Evolutionary conservation across 768 basidiomycete species (phyloP).

Genomic region (Floccularia luteovirens): DNA sequence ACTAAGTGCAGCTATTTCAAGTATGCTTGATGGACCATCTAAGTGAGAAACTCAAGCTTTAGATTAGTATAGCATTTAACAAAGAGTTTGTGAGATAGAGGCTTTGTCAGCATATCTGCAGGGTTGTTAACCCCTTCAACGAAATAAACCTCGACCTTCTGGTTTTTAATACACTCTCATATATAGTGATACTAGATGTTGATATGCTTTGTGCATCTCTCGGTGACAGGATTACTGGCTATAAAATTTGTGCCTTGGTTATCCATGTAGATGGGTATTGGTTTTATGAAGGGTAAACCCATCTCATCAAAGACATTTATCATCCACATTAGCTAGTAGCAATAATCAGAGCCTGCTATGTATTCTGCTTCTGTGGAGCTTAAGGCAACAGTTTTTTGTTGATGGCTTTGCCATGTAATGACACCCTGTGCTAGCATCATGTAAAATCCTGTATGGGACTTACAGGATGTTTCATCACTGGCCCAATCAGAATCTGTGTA

Average conservation of each 20-base stretch:
- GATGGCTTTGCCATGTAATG: constrained; percentile 23
- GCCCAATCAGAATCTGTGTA: constrained; percentile 14
- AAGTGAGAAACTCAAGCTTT: no score
- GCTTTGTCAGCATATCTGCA: constrained; percentile 5
- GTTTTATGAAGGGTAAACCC: constrained; percentile 3
- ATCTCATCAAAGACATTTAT: constrained; percentile 14
- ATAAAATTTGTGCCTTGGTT: constrained; percentile 17
- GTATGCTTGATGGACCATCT: no score
- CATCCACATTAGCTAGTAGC: constrained; percentile 19
- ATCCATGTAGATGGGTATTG: constrained; percentile 12
- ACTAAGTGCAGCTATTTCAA: no score
- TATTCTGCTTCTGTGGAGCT: constrained; percentile 31
- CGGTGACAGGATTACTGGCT: constrained; percentile 12
- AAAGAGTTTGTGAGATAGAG: no score
- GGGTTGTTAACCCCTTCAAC: no score
- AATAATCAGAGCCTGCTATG: constrained; percentile 17
- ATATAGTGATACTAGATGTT: constrained; percentile 15
- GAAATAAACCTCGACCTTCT: no score
- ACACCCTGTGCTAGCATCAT: constrained; percentile 19
- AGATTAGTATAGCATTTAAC: no score
- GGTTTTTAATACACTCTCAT: constrained; percentile 9
- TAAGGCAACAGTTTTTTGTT: constrained; percentile 22
- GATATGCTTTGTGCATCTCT: constrained; percentile 19
- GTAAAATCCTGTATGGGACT: constrained; percentile 24
- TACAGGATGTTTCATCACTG: constrained; percentile 10